These are phyloP conservation scores for Serendipita sp. DNA, from an alignment of 768 basidiomycete genomes.

Conservation along the genomic window DNA sequence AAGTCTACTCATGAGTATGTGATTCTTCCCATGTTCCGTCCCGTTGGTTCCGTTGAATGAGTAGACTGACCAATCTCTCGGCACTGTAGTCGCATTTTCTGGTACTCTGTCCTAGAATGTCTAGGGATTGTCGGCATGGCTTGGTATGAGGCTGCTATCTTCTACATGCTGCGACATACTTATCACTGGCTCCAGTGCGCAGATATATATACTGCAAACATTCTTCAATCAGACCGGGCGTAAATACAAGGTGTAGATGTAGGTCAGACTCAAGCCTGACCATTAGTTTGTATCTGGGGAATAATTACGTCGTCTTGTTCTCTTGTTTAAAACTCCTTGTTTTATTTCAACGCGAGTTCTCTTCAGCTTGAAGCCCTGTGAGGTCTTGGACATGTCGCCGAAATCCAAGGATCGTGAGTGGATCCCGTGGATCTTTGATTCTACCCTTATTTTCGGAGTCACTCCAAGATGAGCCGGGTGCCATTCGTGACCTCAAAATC, in stretches of 20 bases:
- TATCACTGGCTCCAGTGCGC: slow-evolving; percentile 34
- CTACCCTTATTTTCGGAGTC: neutral
- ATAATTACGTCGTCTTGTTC: too few relatives aligned
- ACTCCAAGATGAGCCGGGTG: neutral
- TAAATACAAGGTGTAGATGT: slow-evolving; percentile 67
- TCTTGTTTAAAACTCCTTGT: neutral
- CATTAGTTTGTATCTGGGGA: too few relatives aligned
- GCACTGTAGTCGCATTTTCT: slow-evolving; percentile 59
- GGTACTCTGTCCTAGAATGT: slow-evolving; percentile 79
- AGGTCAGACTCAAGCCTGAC: neutral
- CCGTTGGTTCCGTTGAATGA: neutral
- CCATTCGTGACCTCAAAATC: neutral
- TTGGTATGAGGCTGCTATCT: slow-evolving; percentile 34
- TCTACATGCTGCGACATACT: neutral
- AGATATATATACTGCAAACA: slow-evolving; percentile 84
- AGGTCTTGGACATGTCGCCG: neutral
- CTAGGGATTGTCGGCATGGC: slow-evolving; percentile 72
- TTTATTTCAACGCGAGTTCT: neutral
- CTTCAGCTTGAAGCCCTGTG: neutral
- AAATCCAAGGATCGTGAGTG: neutral
- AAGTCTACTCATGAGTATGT: slow-evolving; percentile 72
- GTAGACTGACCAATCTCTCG: slow-evolving; percentile 7
- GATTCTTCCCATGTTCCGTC: neutral
- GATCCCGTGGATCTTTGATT: neutral
- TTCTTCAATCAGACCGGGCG: slow-evolving; percentile 93